Evolutionary conservation across 129 eudicot genomes (phyloP), one percentile per base, ranked within the genome.

Genomic region (Lonicera japonica): DNA sequence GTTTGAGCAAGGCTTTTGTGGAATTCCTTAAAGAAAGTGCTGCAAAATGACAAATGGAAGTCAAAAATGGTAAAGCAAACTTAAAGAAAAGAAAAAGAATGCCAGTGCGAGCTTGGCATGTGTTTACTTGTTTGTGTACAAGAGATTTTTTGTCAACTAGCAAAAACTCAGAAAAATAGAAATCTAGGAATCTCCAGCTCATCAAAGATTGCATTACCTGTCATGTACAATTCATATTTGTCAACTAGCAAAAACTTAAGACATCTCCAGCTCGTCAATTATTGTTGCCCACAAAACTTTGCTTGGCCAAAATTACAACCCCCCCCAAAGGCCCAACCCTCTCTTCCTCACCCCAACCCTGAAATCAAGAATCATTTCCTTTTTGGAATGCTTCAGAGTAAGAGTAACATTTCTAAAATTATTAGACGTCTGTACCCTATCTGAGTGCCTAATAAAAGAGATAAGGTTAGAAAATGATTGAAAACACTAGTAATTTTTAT

Each of bases 11-110:
- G 82, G 70, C 75, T 80, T 74, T 80, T 74, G 75, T 85, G 95
- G 64, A 75, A 85, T 69, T 75, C 70, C 72, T 81, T 94, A 71
- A 80, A 87, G 70, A 94, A 94, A 29, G 99, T 94, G 69, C 82
- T 92, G 85, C 83, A 74, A 61, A 63, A 60, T 71, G 76, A 80
- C 63, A 71, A 77, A 46, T 53, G 43, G 19, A 57, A 46, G 80
- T 75, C 69, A 77, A 64, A 66, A 25, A n/a, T 53, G 55, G 56
- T 23, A 61, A 52, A 51, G 56, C 47, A 56, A 10, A 64, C 70
- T 56, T 16, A 58, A 18, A 65, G 34, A 67, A 25, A 40, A 73
- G 60, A 60, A 61, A 57, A 47, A 63, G 73, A 38, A 38, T 38
- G 70, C 70, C 69, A 24, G 66, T 63, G 64, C 57, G 43, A 58